A percentile compares a stretch with the other conserved stretches of the same genome.
Conservation (phyloP, 768 basidiomycete genomes). For the Termitomyces sp. region DNA sequence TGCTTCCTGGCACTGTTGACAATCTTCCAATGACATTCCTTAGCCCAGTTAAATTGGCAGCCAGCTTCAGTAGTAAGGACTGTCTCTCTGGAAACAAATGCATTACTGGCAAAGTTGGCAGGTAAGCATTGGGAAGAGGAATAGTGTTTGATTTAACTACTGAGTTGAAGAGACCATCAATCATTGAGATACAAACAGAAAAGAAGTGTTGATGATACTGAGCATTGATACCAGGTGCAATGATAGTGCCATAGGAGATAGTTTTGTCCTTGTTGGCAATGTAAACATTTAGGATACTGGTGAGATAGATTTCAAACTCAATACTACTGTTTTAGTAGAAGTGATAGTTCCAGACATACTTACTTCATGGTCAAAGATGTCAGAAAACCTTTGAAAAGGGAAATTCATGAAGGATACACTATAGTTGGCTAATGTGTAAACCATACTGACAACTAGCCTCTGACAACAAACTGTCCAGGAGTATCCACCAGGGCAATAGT, state of each 20-base stretch:
- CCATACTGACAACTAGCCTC: conserved; percentile 85
- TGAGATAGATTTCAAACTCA: conserved; percentile 79
- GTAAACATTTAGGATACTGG: conserved; percentile 80
- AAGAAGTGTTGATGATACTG: conserved; percentile 86
- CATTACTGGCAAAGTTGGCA: conserved; percentile 84
- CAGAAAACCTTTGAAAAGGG: conserved; percentile 15
- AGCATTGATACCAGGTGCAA: conserved; percentile 78
- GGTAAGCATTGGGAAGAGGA: conserved; percentile 53
- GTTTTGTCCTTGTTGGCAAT: conserved; percentile 54
- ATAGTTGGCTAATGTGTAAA: conserved; percentile 87
- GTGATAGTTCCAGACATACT: conserved; percentile 82
- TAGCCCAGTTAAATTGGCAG: conserved; percentile 57
- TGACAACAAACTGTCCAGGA: conserved; percentile 75
- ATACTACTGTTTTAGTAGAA: conserved; percentile 91
- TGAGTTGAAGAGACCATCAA: conserved; percentile 80
- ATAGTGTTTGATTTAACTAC: conserved; percentile 79
- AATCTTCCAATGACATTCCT: conserved; percentile 80
- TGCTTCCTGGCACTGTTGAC: conserved; percentile 67
- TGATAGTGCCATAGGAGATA: conserved; percentile 60
- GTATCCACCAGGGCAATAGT: conserved; percentile 80
- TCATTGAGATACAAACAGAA: conserved; percentile 68
- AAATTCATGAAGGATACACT: conserved; percentile 32
- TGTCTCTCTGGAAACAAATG: conserved; percentile 61
- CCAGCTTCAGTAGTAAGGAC: conserved; percentile 58
- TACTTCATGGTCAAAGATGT: conserved; percentile 30